Base-by-base conservation (phyloP, 1,139 yeast genomes). In the Maudiozyma humilis region DNA sequence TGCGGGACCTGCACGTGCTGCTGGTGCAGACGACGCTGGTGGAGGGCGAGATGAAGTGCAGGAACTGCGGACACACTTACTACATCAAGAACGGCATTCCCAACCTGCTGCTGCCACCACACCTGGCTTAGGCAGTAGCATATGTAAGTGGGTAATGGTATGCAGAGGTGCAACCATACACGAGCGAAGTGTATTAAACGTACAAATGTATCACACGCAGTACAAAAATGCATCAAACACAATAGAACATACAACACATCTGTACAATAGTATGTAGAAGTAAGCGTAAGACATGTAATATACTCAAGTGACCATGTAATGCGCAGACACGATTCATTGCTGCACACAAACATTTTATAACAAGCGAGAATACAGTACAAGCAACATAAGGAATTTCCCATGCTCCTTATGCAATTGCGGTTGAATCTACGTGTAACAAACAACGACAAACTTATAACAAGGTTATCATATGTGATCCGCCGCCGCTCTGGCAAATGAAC, bases 1-100 rank as follows among this genome's bases (percentile, higher is more conserved):
- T 91, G 54, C 74, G 69, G 51, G 95, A 88, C 53, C 71, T 91
- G 56, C 97, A 91, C 61, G 68, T 73, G 3, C 68, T 91, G 50
- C 72, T 93, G 49, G 67, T 91, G 42, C 96, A 89, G 63, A 89
- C 96, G 1, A 88, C 82, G 51, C 85, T 91, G 46, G 64, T 73
- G 16, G 91, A 88, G 55, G 99, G 98, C 2, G 78, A 80, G 57
- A 88, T 91, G 97, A 70, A 72, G 15, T 91, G 99, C 63, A 72
- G 76, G 25, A 82, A 81, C 65, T 91, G 99, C 63, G 80, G 78
- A 1, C 97, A 91, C 63, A 71, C 84, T 14, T 93, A 89, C 66
- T 78, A 82, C 67, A 85, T 91, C 67, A 89, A 89, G 67, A 89
- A 88, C 70, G 79, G 91, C 46, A 88, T 91, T 56, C 96, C 99